A percentile compares a stretch with the other conserved stretches of the same genome.
Conservation (phyloP, 768 basidiomycete species). For the Pleurotus eryngii region DNA sequence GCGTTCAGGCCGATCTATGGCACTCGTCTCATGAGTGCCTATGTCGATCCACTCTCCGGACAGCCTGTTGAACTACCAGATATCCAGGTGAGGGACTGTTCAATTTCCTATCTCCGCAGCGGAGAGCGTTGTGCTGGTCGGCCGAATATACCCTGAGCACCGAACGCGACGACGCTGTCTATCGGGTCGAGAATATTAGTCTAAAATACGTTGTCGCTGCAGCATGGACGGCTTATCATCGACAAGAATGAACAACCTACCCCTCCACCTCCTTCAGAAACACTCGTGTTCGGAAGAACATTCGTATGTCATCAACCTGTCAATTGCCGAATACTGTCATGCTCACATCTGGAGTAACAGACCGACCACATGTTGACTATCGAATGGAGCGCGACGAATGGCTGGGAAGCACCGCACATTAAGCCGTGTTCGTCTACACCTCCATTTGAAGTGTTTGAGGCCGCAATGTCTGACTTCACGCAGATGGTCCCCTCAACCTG, state of each 20-base stretch:
- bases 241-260: conserved; percentile 49
- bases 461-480: background rate
- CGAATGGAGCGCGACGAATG: conserved; percentile 66
- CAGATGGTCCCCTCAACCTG: conserved; percentile 70
- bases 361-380: conserved; percentile 86
- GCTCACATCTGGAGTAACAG: conserved; percentile 27
- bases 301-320: conserved; percentile 53
- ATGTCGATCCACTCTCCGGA: conserved; percentile 4
- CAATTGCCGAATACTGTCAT: background rate
- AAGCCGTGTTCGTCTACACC: conserved; percentile 62
- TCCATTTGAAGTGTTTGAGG: conserved; percentile 6
- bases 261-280: conserved; percentile 58
- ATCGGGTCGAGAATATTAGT: background rate
- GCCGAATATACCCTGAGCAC: background rate
- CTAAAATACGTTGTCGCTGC: background rate
- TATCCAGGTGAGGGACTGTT: background rate
- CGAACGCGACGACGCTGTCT: background rate
- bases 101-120: background rate
- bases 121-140: background rate
- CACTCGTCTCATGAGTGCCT: conserved; percentile 2
- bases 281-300: conserved; percentile 79
- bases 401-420: conserved; percentile 85
- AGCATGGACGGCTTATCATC: conserved; percentile 56
- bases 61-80: background rate
- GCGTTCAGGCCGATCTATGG: background rate